Evolutionary conservation across 768 basidiomycete genomes (phyloP), one percentile per base, ranked within the genome.

Genomic region (Strobilomyces confusus): DNA sequence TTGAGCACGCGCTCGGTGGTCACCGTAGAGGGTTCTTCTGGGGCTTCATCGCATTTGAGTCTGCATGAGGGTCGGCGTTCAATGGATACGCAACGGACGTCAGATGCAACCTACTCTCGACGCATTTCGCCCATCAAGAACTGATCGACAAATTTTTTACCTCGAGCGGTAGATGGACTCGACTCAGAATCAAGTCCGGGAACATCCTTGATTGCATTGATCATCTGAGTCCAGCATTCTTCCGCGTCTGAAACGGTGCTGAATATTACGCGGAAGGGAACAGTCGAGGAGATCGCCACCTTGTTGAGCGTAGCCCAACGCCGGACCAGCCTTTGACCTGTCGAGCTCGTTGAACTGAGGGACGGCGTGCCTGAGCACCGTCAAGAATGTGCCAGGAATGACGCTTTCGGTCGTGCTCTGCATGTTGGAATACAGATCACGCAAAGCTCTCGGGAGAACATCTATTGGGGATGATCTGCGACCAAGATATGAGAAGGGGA

Each of bases 321-420:
- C 56, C 72, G 61, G 70, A 42, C 62, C 73, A 44, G 63, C 71
- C 69, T 58, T 72, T 73, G 69, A 73, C 51, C 75, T 75, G 60
- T 75, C 80, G 60, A 77, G 59, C 65, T 98, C 94, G 4, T 84
- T 89, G 62, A 99, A 98, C 71, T 98, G 97, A 3, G 95, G 95
- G 29, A 91, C 85, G 9, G 84, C 81, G 52, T 81, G 77, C 19
- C 95, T 82, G 37, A 99, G 73, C 11, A 81, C 73, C 19, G 77
- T 73, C 57, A 97, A 73, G 70, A 98, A 93, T 1, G 68, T 32
- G 12, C 75, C 55, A 0, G 97, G 95, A 1, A 83, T 81, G 47
- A 94, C 81, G 17, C 79, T 80, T 42, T 90, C 87, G 0, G 87
- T 84, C 1, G 92, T 92, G 36, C 77, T 77, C 4, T 77, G 66